These are phyloP conservation scores for Mollisia scopiformis DNA, from an alignment of 2,329 filamentous ascomycete genomes.

Conservation along the genomic window DNA sequence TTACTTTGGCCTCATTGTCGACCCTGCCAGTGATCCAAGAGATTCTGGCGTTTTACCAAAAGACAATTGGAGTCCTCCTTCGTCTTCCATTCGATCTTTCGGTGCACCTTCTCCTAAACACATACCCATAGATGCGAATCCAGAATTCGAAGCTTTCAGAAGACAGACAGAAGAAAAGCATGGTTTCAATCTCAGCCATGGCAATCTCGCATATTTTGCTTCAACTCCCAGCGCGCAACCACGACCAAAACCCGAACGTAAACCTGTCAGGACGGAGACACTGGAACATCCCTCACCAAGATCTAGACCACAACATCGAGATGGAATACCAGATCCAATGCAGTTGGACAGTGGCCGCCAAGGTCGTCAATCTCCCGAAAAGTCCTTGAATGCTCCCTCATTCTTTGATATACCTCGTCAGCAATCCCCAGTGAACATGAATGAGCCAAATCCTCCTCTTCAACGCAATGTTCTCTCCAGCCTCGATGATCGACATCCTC, in stretches of 20 bases:
- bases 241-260: constrained; percentile 28
- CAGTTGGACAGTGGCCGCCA: constrained; percentile 42
- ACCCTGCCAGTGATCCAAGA: constrained; percentile 61
- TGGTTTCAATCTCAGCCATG: constrained; percentile 49
- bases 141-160: constrained; percentile 81
- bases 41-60: constrained; percentile 66
- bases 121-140: constrained; percentile 73
- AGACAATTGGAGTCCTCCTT: constrained; percentile 75
- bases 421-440: constrained; percentile 49
- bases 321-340: constrained; percentile 35
- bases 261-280: constrained; percentile 25
- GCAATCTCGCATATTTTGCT: constrained; percentile 49
- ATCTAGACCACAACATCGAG: constrained; percentile 18
- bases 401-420: constrained; percentile 48
- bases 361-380: background rate
- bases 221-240: constrained; percentile 32
- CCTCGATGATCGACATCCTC: constrained; percentile 54
- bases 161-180: constrained; percentile 70
- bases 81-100: constrained; percentile 72
- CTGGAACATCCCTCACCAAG: constrained; percentile 28
- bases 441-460: constrained; percentile 30
- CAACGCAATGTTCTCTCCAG: constrained; percentile 31
- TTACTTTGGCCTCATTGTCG: constrained; percentile 80
- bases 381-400: constrained; percentile 27
- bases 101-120: constrained; percentile 69